Evolutionary conservation across 805 yeast genomes (phyloP), one percentile per base, ranked within the genome.

Genomic region (Candida awuae): DNA sequence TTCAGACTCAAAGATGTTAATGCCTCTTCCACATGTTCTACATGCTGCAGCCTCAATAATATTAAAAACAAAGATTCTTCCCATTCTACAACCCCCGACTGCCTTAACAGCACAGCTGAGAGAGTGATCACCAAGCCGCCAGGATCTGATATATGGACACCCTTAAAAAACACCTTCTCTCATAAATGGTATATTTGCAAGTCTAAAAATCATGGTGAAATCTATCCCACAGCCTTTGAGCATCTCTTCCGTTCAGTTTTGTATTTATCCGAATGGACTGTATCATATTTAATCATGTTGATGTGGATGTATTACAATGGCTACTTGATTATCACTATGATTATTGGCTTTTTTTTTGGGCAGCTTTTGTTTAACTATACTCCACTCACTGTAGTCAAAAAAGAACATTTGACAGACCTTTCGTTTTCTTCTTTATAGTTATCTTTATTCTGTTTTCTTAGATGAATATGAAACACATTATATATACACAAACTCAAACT

Each of bases 281-380:
- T 73, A 13, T 71, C 79, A 4, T 80, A 79, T 56, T 56, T 80
- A 36, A 71, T 80, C 51, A 80, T 79, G 83, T 67, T 80, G 63
- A 60, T 80, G 49, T 79, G 78, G 63, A 80, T 80, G 86, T 78
- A 79, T 63, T 80, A 75, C 63, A 80, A 79, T 51, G 85, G 85
- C 13, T 79, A 77, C 53, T 66, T 79, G 28, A 71, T 77, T 43
- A 74, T 80, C 42, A 68, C 77, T 9, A 77, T 81, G 57, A 66
- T 77, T 36, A 54, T 78, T 26, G 84, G 84, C 7, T 80, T 80
- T 2, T 57, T 76, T 21, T 51, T 77, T 38, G 84, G 84, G 2
- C 70, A 71, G 54, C 51, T 77, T 25, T 39, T 77, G 20, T 74
- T 78, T 42, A 46, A 48, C 29, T 55, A 55, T 28, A 48, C 52